These are phyloP conservation scores for Aspergillus oerlinghausenensis DNA, from an alignment of 2,329 filamentous ascomycete species.

Conservation along the genomic window DNA sequence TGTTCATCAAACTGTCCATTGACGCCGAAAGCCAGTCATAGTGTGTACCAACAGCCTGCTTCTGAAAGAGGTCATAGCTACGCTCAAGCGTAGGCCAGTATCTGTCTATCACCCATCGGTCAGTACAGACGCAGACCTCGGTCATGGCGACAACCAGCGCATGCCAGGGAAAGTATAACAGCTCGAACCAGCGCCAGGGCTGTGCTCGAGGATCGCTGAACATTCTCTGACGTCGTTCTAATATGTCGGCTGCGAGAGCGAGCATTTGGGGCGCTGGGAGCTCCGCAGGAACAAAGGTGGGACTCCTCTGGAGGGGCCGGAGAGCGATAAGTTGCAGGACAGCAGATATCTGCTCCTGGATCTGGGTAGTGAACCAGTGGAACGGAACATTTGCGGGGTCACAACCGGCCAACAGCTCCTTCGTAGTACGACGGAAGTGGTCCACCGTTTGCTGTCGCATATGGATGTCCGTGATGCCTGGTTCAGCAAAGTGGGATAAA, in stretches of 20 bases:
- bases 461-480: neutral
- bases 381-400: neutral
- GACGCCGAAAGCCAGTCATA: neutral
- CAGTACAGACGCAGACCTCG: neutral
- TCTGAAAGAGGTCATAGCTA: neutral
- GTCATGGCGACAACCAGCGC: neutral
- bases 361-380: neutral
- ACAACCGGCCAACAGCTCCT: neutral
- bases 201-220: neutral
- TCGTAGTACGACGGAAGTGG: neutral
- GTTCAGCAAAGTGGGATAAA: neutral
- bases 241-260: neutral
- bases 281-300: neutral
- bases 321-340: neutral
- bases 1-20: neutral
- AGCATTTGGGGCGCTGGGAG: neutral
- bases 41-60: neutral
- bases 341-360: neutral
- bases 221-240: neutral
- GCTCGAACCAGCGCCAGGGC: neutral
- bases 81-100: neutral
- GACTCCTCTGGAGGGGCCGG: neutral
- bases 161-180: neutral
- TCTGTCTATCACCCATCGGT: neutral
- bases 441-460: neutral